Evolutionary conservation across 2,329 filamentous ascomycete species (phyloP).

Genomic region (Penicillium sp.): DNA sequence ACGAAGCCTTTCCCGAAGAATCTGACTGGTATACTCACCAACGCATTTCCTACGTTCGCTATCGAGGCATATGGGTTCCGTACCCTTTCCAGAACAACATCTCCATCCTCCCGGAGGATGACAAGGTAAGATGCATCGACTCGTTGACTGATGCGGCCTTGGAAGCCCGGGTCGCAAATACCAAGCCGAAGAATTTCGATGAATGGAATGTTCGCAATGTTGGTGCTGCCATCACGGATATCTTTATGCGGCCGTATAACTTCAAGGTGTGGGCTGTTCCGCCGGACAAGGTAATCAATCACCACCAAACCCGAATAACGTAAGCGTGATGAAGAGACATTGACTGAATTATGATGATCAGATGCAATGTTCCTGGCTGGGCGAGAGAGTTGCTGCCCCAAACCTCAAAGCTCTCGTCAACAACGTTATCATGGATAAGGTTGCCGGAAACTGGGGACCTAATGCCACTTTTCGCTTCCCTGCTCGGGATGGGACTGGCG

Average conservation of each 20-base stretch:
- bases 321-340: too few relatives aligned
- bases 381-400: conserved; percentile 95
- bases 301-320: not conserved
- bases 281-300: conserved; percentile 76
- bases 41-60: conserved; percentile 98
- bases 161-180: conserved; percentile 81
- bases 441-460: conserved; percentile 95
- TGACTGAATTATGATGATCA: conserved; percentile 42
- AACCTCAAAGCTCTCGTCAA: conserved; percentile 91
- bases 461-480: conserved; percentile 99
- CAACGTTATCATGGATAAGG: conserved; percentile 95
- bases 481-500: conserved; percentile 90
- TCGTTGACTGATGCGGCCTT: conserved; percentile 94
- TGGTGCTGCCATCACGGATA: conserved; percentile 84
- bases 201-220: conserved; percentile 97
- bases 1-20: conserved; percentile 92
- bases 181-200: conserved; percentile 95
- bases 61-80: conserved; percentile 94
- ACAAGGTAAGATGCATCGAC: conserved; percentile 92
- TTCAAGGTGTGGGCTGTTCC: conserved; percentile 99
- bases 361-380: conserved; percentile 99
- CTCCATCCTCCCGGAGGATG: conserved; percentile 95
- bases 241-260: conserved; percentile 99
- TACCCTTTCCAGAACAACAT: conserved; percentile 99
- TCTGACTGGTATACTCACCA: conserved; percentile 98